Evolutionary conservation across 2,329 filamentous ascomycete genomes (phyloP).

Genomic region (Calonectria montana): DNA sequence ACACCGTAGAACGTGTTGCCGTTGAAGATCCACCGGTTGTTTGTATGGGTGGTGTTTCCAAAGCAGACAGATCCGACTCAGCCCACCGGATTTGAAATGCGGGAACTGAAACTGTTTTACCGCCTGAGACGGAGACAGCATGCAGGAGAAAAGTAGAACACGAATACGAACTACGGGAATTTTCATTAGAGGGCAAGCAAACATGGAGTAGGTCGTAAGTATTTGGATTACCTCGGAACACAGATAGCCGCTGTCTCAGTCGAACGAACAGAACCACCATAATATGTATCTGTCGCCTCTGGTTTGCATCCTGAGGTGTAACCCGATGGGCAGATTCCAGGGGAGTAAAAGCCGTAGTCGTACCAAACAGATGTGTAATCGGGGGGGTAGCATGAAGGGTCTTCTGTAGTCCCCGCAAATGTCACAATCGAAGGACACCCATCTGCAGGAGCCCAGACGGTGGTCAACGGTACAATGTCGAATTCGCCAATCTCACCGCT

Average conservation of each 20-base stretch:
- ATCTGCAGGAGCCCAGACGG: neutral
- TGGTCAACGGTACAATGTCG: neutral
- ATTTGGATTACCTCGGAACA: neutral
- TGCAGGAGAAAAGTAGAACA: neutral
- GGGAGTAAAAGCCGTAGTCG: neutral
- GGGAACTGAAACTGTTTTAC: neutral
- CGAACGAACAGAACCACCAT: neutral
- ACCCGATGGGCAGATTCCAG: neutral
- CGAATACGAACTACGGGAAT: neutral
- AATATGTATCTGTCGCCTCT: neutral
- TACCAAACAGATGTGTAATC: neutral
- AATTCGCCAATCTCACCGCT: neutral
- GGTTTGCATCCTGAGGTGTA: conserved; percentile 1
- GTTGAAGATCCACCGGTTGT: neutral
- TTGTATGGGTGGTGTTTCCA: neutral
- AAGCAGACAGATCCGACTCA: neutral
- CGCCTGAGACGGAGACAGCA: neutral
- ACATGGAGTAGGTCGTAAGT: neutral
- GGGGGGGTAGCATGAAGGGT: neutral
- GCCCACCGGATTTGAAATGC: conserved; percentile 1
- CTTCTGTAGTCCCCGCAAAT: neutral
- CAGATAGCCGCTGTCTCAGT: neutral
- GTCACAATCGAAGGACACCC: neutral
- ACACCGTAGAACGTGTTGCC: neutral
- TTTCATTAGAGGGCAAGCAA: neutral